These are phyloP conservation scores for Tuber umbilicatum DNA, from an alignment of 495 filamentous ascomycete genomes.

Conservation along the genomic window DNA sequence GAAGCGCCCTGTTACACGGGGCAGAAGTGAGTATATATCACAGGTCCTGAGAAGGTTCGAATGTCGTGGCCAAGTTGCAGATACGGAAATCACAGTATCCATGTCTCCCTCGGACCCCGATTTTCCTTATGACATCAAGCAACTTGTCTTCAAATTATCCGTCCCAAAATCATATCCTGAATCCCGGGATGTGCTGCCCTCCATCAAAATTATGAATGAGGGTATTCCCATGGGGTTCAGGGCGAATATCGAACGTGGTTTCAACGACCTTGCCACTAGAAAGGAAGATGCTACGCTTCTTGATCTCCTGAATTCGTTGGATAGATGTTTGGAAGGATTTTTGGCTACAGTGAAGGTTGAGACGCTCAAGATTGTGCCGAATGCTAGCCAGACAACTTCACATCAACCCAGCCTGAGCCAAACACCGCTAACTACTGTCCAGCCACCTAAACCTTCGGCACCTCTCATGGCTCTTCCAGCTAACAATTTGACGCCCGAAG, in stretches of 20 bases:
- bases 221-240: conserved; percentile 75
- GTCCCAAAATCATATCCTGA: conserved; percentile 60
- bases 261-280: conserved; percentile 59
- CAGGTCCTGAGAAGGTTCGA: conserved; percentile 3
- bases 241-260: conserved; percentile 74
- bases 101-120: conserved; percentile 79
- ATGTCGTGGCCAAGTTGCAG: background rate
- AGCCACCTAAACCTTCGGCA: conserved; percentile 16
- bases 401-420: background rate
- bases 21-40: conserved; percentile 2
- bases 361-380: conserved; percentile 70
- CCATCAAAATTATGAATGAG: conserved; percentile 61
- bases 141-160: conserved; percentile 63
- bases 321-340: conserved; percentile 66
- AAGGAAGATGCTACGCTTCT: conserved; percentile 57
- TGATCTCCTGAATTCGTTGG: conserved; percentile 62
- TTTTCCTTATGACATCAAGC: conserved; percentile 71
- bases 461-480: conserved; percentile 42
- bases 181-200: conserved; percentile 46
- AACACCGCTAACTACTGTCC: background rate
- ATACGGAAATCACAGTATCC: conserved; percentile 55
- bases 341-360: conserved; percentile 66
- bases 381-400: conserved; percentile 47
- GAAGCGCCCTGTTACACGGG: conserved; percentile 5
- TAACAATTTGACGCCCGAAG: conserved; percentile 50